phyloP scores from a whole-genome alignment of 148 eudicot genomes.

The Rhododendron ovatum region DNA sequence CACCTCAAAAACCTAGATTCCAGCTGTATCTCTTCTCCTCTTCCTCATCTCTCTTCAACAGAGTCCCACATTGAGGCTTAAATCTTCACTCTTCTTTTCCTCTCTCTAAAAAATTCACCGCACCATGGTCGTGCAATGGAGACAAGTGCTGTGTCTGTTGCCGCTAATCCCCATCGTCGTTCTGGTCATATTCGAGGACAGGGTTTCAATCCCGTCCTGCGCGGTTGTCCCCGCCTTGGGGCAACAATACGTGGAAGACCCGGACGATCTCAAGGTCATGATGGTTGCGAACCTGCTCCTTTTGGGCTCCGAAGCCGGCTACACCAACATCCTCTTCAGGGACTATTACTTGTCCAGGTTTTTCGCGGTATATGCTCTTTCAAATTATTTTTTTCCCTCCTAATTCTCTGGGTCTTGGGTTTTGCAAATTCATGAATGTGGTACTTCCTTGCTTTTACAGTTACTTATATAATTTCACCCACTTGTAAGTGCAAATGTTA shows the following conservation, averaged over 20 bases:
- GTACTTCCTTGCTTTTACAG: conserved; percentile 1
- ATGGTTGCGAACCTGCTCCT: conserved; percentile 25
- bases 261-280: conserved; percentile 25
- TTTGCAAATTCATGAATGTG: conserved; percentile 2
- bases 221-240: conserved; percentile 2
- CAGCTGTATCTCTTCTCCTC: too few relatives aligned
- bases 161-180: conserved; percentile 6
- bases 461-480: not conserved
- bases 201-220: conserved; percentile 21
- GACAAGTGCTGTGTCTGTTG: not conserved
- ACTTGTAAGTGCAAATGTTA: not conserved
- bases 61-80: not conserved
- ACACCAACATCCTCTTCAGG: conserved; percentile 17
- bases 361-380: conserved; percentile 18
- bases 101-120: not conserved
- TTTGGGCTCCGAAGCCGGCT: conserved; percentile 26
- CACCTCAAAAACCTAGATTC: not conserved
- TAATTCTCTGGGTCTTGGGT: not conserved
- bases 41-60: not conserved
- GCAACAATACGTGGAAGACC: conserved; percentile 7
- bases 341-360: conserved; percentile 23
- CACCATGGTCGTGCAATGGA: conserved; percentile 1
- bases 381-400: not conserved
- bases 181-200: conserved; percentile 12
- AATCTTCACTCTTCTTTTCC: not conserved